phyloP scores from a whole-genome alignment of 768 basidiomycete species.

The Hortiboletus campestris region DNA sequence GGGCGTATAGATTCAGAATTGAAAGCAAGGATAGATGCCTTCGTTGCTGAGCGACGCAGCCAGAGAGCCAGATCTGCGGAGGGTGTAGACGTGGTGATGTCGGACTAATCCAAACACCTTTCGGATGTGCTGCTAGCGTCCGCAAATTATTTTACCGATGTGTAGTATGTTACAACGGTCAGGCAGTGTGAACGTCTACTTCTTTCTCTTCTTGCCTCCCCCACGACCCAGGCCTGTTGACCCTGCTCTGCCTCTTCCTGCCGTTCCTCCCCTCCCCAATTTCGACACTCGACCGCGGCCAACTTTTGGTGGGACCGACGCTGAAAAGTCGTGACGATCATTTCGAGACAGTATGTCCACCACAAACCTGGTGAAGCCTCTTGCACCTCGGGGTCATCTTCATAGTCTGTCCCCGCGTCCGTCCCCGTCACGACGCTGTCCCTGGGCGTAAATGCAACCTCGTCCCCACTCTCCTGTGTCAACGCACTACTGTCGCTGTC shows the following conservation, averaged over 20 bases:
- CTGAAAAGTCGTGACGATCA: slow-evolving; percentile 18
- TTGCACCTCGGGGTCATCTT: slow-evolving; percentile 66
- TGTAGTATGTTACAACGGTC: neutral
- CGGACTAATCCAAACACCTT: slow-evolving; percentile 13
- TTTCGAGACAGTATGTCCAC: neutral
- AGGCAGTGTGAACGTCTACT: slow-evolving; percentile 17
- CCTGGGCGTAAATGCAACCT: slow-evolving; percentile 57
- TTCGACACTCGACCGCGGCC: slow-evolving; percentile 28
- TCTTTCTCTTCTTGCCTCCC: slow-evolving; percentile 32
- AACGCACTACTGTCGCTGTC: slow-evolving; percentile 84
- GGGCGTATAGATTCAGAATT: slow-evolving; percentile 56
- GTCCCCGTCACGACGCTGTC: slow-evolving; percentile 71
- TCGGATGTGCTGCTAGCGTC: slow-evolving; percentile 7
- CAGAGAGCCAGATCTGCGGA: slow-evolving; percentile 28
- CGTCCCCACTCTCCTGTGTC: slow-evolving; percentile 81
- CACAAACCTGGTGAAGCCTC: slow-evolving; percentile 58
- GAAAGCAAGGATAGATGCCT: slow-evolving; percentile 72
- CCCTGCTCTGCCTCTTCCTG: slow-evolving; percentile 28
- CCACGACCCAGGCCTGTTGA: slow-evolving; percentile 25
- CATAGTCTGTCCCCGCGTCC: slow-evolving; percentile 68
- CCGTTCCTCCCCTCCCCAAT: slow-evolving; percentile 20
- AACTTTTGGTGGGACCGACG: slow-evolving; percentile 18
- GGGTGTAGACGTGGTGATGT: slow-evolving; percentile 32
- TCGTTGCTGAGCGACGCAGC: slow-evolving; percentile 55
- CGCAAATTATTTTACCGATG: slow-evolving; percentile 4